These are phyloP conservation scores for Monosporascus cannonballus DNA, from an alignment of 2,329 filamentous ascomycete genomes.

Conservation along the genomic window DNA sequence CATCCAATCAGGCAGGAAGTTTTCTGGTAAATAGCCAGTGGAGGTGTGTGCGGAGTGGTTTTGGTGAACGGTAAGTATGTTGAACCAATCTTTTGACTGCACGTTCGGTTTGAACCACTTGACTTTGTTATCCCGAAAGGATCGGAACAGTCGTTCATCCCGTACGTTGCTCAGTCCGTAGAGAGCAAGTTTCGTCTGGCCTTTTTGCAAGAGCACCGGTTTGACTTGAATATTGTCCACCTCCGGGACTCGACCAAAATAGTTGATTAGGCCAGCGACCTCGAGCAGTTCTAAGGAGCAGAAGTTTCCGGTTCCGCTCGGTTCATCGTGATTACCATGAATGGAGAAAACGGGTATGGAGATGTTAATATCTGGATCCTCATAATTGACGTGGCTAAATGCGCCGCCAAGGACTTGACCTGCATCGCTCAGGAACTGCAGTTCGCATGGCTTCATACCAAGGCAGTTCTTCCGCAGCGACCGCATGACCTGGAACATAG, in stretches of 20 bases:
- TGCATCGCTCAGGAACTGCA: slow-evolving; percentile 91
- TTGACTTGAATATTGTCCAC: slow-evolving; percentile 91
- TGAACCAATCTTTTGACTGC: slow-evolving; percentile 89
- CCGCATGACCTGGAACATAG: slow-evolving; percentile 96
- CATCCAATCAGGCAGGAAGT: slow-evolving; percentile 84
- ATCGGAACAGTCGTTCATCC: slow-evolving; percentile 89
- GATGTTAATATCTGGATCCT: slow-evolving; percentile 94
- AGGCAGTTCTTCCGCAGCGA: slow-evolving; percentile 89
- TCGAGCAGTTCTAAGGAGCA: slow-evolving; percentile 89
- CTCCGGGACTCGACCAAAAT: slow-evolving; percentile 87
- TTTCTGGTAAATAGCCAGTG: slow-evolving; percentile 91
- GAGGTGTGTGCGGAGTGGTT: slow-evolving; percentile 91
- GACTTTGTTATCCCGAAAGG: slow-evolving; percentile 87
- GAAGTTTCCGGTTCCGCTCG: slow-evolving; percentile 88
- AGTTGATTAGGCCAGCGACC: slow-evolving; percentile 87
- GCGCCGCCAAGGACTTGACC: slow-evolving; percentile 84
- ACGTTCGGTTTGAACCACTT: slow-evolving; percentile 83
- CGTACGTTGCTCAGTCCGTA: slow-evolving; percentile 95
- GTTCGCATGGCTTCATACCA: slow-evolving; percentile 89
- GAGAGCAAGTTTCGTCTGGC: slow-evolving; percentile 82
- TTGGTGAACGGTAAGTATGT: slow-evolving; percentile 89
- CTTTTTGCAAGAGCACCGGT: slow-evolving; percentile 89
- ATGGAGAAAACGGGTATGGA: slow-evolving; percentile 97
- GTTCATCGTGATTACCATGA: slow-evolving; percentile 97
- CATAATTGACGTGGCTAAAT: slow-evolving; percentile 94